phyloP scores from a whole-genome alignment of 805 yeast genomes.

The Wickerhamiella australiensis region DNA sequence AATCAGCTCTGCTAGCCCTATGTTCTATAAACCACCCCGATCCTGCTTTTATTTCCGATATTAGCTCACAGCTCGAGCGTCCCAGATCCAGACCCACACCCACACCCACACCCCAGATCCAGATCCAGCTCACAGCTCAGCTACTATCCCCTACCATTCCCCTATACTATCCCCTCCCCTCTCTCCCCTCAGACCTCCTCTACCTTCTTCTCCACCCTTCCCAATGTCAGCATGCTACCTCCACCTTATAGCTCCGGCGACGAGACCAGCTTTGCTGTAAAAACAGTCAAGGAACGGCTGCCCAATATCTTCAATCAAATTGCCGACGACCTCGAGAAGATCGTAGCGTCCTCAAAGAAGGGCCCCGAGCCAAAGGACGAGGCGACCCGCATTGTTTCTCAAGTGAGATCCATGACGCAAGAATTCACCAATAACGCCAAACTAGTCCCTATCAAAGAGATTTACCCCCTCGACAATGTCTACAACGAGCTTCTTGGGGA shows the following conservation, averaged over 20 bases:
- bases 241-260: slow-evolving; percentile 52
- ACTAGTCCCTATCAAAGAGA: slow-evolving; percentile 34
- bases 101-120: no score
- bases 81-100: no score
- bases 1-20: no score
- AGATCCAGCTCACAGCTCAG: no score
- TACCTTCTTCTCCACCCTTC: no score
- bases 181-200: no score
- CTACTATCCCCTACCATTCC: no score
- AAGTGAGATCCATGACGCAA: slow-evolving; percentile 35
- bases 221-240: background rate
- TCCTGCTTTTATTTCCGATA: no score
- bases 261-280: slow-evolving; percentile 64
- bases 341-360: slow-evolving; percentile 21
- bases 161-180: no score
- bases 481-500: slow-evolving; percentile 46
- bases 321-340: slow-evolving; percentile 46
- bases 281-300: slow-evolving; percentile 76
- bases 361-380: slow-evolving; percentile 30
- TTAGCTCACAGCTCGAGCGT: no score
- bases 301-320: slow-evolving; percentile 64
- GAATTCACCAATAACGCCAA: slow-evolving; percentile 27
- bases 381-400: slow-evolving; percentile 35
- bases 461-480: slow-evolving; percentile 34
- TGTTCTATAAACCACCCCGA: no score